A percentile compares a stretch with the other conserved stretches of the same genome.
phyloP scores from a whole-genome alignment of 2,329 filamentous ascomycete genomes.

The Fusarium sororula region DNA sequence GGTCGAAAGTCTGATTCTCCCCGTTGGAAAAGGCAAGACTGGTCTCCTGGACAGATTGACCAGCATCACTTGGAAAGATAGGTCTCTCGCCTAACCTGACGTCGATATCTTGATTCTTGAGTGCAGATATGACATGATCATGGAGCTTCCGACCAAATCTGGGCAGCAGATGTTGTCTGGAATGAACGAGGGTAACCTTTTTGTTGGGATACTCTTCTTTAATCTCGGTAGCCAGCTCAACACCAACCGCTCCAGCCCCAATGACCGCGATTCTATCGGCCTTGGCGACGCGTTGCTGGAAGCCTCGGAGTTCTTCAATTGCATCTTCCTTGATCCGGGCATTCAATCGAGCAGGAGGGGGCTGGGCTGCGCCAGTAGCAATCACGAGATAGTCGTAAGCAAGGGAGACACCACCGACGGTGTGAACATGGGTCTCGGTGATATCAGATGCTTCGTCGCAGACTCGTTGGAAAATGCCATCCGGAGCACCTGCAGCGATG shows the following conservation, averaged over 20 bases:
- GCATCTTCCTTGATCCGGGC: neutral
- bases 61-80: neutral
- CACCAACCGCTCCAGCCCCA: constrained; percentile 22
- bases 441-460: constrained; percentile 9
- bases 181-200: constrained; percentile 18
- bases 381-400: constrained; percentile 16
- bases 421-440: neutral
- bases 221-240: constrained; percentile 21
- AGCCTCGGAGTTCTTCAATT: neutral
- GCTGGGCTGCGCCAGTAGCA: constrained; percentile 27
- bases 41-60: neutral
- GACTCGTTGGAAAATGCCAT: constrained; percentile 8
- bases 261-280: constrained; percentile 5
- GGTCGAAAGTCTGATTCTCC: neutral
- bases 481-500: neutral
- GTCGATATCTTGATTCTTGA: neutral
- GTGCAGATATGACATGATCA: neutral
- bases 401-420: neutral
- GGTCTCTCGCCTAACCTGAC: constrained; percentile 8
- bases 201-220: constrained; percentile 3
- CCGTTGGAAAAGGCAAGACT: neutral
- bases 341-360: constrained; percentile 10
- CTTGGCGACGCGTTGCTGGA: neutral
- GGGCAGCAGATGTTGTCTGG: constrained; percentile 9
- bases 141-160: constrained; percentile 21